Conservation (phyloP, 2,329 filamentous ascomycete genomes). For the Exophiala viscosa region DNA sequence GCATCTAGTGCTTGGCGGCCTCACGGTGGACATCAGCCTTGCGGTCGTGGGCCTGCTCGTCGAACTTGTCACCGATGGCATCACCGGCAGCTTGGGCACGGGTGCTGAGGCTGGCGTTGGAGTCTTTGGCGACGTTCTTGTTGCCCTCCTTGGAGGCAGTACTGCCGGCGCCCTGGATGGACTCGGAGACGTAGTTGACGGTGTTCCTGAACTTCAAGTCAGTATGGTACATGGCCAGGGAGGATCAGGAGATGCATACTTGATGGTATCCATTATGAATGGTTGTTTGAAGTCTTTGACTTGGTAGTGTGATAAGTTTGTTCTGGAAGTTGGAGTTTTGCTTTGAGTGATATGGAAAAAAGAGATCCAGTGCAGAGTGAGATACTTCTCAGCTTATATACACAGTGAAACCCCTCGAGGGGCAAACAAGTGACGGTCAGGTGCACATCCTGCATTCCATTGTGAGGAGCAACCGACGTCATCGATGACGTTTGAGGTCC, state of each 20-base stretch:
- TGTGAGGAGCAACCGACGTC: too few relatives aligned
- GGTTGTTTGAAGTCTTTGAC: conserved; percentile 4
- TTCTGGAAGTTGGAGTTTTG: conserved; percentile 2
- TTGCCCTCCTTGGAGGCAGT: conserved; percentile 65
- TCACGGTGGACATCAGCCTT: conserved; percentile 29
- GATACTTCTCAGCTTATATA: conserved; percentile 8
- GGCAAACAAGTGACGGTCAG: background rate
- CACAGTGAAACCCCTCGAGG: background rate
- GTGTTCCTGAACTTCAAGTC: conserved; percentile 48
- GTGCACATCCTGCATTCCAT: too few relatives aligned
- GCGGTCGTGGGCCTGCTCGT: conserved; percentile 40
- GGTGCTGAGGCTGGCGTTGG: conserved; percentile 49
- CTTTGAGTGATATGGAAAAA: conserved; percentile 1
- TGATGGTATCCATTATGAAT: conserved; percentile 28
- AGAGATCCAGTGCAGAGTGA: background rate
- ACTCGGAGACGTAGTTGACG: conserved; percentile 67
- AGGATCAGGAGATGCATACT: conserved; percentile 14
- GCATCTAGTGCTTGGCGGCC: conserved; percentile 28
- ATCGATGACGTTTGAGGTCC: too few relatives aligned
- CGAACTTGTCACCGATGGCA: conserved; percentile 51
- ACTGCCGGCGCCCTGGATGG: conserved; percentile 54
- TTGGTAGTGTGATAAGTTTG: too few relatives aligned
- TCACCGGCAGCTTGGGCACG: conserved; percentile 53
- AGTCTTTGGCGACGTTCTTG: conserved; percentile 65
- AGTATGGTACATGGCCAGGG: background rate